These are phyloP conservation scores for Zizania latifolia DNA, from an alignment of 176 grass and related monocot species.

Conservation along the genomic window DNA sequence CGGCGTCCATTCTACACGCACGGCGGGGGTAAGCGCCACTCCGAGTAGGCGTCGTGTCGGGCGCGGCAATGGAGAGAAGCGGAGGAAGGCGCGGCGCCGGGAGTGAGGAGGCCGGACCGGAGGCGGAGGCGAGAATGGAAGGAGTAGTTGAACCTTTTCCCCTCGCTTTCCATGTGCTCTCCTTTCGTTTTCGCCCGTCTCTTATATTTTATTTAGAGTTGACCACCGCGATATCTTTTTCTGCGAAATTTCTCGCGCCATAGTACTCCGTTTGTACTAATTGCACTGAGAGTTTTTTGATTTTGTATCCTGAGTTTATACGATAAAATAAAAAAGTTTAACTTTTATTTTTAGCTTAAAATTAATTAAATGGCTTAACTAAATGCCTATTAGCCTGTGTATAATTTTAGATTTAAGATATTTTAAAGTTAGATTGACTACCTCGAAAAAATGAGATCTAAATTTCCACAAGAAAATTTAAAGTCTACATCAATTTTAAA, in stretches of 20 bases:
- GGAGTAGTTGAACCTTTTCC: background rate
- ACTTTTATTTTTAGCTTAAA: no score
- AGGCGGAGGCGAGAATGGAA: constrained; percentile 20
- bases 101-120: no score
- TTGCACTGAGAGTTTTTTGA: background rate
- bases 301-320: no score
- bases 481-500: no score
- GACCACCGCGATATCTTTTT: background rate
- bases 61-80: background rate
- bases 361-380: no score
- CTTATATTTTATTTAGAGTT: background rate
- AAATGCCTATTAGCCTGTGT: no score
- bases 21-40: background rate
- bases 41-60: background rate
- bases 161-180: background rate
- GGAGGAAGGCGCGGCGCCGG: background rate
- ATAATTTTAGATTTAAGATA: no score
- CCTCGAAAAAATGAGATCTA: no score
- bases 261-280: background rate
- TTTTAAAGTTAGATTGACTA: no score
- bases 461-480: no score
- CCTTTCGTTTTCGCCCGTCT: background rate
- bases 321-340: no score
- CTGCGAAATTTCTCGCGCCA: background rate
- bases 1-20: constrained; percentile 38